These are phyloP conservation scores for Boletellus ananas DNA, from an alignment of 768 basidiomycete genomes.

Conservation along the genomic window DNA sequence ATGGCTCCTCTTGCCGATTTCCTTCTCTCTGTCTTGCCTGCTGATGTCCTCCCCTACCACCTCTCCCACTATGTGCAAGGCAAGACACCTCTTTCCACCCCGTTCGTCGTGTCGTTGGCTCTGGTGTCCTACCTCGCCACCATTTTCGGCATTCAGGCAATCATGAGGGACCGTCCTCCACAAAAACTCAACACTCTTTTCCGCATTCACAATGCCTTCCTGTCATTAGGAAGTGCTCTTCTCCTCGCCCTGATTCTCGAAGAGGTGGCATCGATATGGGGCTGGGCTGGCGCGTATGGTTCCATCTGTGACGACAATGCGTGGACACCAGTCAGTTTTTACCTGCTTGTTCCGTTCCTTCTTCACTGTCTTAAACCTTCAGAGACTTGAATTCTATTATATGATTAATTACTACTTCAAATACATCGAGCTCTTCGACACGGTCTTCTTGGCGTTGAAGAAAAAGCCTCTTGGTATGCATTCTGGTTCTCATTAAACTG, in stretches of 20 bases:
- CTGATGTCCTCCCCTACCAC: slow-evolving; percentile 36
- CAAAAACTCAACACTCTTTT: slow-evolving; percentile 79
- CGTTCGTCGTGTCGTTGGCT: slow-evolving; percentile 60
- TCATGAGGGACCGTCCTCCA: slow-evolving; percentile 78
- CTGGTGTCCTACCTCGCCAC: slow-evolving; percentile 80
- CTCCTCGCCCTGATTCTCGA: slow-evolving; percentile 88
- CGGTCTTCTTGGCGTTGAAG: slow-evolving; percentile 94
- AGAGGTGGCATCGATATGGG: slow-evolving; percentile 80
- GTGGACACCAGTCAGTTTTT: slow-evolving; percentile 79
- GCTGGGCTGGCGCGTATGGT: slow-evolving; percentile 66
- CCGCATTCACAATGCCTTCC: slow-evolving; percentile 86
- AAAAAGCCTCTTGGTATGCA: slow-evolving; percentile 92
- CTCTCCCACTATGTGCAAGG: slow-evolving; percentile 52
- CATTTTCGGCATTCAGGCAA: slow-evolving; percentile 79
- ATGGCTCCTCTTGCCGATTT: slow-evolving; percentile 77
- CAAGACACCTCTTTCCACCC: slow-evolving; percentile 56
- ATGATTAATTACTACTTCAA: slow-evolving; percentile 99
- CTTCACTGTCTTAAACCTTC: slow-evolving; percentile 5
- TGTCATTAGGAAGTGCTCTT: slow-evolving; percentile 80
- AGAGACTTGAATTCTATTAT: slow-evolving; percentile 95
- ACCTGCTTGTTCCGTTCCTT: background rate
- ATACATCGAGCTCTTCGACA: slow-evolving; percentile 94
- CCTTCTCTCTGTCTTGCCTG: slow-evolving; percentile 55
- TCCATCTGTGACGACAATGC: slow-evolving; percentile 72
- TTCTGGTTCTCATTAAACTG: background rate